Conservation (phyloP, 441 rosid species). For the Arabidopsis lyrata region DNA sequence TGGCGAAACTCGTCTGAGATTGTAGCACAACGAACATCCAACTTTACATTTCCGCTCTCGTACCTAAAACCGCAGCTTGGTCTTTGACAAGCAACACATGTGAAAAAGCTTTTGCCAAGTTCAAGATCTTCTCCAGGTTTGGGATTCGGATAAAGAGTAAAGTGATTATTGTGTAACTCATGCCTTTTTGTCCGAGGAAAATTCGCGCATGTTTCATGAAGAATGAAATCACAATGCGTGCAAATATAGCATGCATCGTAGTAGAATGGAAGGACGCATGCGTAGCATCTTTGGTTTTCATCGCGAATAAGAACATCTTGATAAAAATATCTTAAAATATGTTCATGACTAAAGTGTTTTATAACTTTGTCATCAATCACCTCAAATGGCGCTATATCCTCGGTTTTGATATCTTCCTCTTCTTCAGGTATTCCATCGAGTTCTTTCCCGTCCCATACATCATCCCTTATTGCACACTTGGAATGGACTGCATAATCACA, state of each 20-base stretch:
- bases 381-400: not conserved
- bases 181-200: not conserved
- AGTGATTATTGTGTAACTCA: not conserved
- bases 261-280: not conserved
- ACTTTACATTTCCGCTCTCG: too few relatives aligned
- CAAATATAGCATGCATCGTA: not conserved
- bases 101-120: not conserved
- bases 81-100: not conserved
- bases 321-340: not conserved
- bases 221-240: not conserved
- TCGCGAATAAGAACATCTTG: not conserved
- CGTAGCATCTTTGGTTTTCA: not conserved
- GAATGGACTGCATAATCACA: slow-evolving; percentile 10
- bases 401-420: not conserved
- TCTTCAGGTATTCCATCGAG: not conserved
- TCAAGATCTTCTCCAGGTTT: not conserved
- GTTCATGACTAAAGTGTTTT: not conserved
- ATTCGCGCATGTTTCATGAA: not conserved
- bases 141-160: not conserved
- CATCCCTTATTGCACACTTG: not conserved
- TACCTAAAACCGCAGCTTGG: too few relatives aligned
- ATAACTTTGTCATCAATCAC: not conserved
- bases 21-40: too few relatives aligned
- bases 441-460: slow-evolving; percentile 7
- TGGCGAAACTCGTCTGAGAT: too few relatives aligned